These are phyloP conservation scores for Fusarium brevicatenulatum DNA, from an alignment of 2,329 filamentous ascomycete species.

Conservation along the genomic window DNA sequence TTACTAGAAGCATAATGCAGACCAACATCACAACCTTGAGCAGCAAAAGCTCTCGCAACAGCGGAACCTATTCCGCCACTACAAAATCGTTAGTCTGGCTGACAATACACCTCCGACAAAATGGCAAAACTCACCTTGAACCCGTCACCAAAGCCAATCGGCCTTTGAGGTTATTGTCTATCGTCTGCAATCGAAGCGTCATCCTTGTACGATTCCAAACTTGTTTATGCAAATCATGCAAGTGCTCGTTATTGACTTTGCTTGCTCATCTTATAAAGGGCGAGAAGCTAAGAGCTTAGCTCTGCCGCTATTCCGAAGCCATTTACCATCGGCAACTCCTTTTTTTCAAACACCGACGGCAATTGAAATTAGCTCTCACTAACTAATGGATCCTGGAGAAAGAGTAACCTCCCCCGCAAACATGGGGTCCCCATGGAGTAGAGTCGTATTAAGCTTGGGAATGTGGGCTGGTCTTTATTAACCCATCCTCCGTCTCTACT, in stretches of 20 bases:
- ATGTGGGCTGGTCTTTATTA: conserved; percentile 21
- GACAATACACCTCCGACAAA: neutral
- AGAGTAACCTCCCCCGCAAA: conserved; percentile 11
- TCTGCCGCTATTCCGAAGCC: conserved; percentile 1
- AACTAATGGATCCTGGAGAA: conserved; percentile 3
- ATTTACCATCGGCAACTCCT: neutral
- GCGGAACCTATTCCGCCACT: conserved; percentile 51
- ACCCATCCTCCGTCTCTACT: neutral
- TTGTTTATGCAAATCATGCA: neutral
- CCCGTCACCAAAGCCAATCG: conserved; percentile 36
- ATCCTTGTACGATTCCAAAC: neutral
- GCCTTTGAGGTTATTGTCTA: conserved; percentile 26
- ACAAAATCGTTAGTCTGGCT: neutral
- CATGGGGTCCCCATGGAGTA: conserved; percentile 23
- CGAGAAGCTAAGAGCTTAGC: neutral
- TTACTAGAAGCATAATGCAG: conserved; percentile 50
- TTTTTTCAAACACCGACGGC: conserved; percentile 18
- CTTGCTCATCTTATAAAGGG: conserved; percentile 11
- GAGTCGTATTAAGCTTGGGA: neutral
- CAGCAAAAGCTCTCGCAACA: conserved; percentile 47
- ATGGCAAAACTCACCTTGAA: conserved; percentile 11
- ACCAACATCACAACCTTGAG: conserved; percentile 50
- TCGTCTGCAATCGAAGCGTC: conserved; percentile 17
- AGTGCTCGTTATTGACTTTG: neutral
- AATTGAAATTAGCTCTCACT: conserved; percentile 5